These are phyloP conservation scores for Cladosporium colombiae DNA, from an alignment of 2,329 filamentous ascomycete genomes.

Conservation along the genomic window DNA sequence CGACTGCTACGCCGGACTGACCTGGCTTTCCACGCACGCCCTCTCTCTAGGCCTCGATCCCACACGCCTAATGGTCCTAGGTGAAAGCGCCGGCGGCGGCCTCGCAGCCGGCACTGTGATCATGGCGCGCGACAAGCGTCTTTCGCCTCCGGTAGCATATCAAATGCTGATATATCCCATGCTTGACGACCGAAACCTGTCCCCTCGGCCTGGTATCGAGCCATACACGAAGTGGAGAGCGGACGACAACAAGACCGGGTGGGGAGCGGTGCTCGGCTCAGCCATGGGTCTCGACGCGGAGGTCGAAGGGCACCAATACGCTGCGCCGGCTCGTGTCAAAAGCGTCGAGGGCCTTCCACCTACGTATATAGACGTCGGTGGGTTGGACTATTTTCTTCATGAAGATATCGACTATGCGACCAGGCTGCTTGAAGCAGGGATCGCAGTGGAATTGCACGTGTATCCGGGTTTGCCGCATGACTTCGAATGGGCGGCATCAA, in stretches of 20 bases:
- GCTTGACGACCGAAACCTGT: slow-evolving; percentile 48
- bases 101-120: slow-evolving; percentile 44
- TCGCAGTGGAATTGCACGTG: slow-evolving; percentile 48
- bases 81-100: slow-evolving; percentile 48
- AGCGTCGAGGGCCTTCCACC: slow-evolving; percentile 45
- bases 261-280: slow-evolving; percentile 44
- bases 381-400: slow-evolving; percentile 46
- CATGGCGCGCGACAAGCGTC: slow-evolving; percentile 34
- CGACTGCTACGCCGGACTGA: slow-evolving; percentile 45
- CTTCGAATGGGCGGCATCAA: slow-evolving; percentile 36
- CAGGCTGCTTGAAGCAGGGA: slow-evolving; percentile 44
- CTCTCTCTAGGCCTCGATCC: slow-evolving; percentile 45
- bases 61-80: slow-evolving; percentile 43
- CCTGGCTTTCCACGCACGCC: slow-evolving; percentile 43
- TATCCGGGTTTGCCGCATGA: slow-evolving; percentile 47
- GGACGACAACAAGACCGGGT: slow-evolving; percentile 45
- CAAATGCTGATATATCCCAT: slow-evolving; percentile 51
- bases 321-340: slow-evolving; percentile 36
- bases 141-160: slow-evolving; percentile 38
- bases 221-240: slow-evolving; percentile 40
- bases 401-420: slow-evolving; percentile 45
- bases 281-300: slow-evolving; percentile 40
- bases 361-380: slow-evolving; percentile 48
- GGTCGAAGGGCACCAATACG: slow-evolving; percentile 21
- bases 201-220: slow-evolving; percentile 38